phyloP scores from a whole-genome alignment of 2,329 filamentous ascomycete species.

The Dothistroma septosporum region DNA sequence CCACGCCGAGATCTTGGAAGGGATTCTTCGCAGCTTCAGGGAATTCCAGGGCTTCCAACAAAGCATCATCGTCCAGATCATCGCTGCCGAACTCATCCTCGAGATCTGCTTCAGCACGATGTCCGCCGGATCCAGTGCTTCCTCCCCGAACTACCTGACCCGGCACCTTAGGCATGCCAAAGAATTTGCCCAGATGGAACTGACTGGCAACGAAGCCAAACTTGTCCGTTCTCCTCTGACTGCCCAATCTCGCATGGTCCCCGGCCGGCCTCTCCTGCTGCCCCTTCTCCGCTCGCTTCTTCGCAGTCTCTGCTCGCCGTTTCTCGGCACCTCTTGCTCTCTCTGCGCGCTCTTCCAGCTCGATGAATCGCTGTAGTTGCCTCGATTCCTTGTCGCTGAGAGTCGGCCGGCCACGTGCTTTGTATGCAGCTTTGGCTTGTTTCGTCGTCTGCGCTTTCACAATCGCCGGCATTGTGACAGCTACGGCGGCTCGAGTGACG shows the following conservation, averaged over 20 bases:
- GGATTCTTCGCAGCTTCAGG: not conserved
- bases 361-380: conserved; percentile 32
- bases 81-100: conserved; percentile 25
- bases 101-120: not conserved
- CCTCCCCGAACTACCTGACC: not conserved
- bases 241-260: conserved; percentile 25
- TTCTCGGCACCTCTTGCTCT: conserved; percentile 33
- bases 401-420: conserved; percentile 30
- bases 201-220: conserved; percentile 37
- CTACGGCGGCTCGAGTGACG: not conserved
- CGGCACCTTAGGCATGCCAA: conserved; percentile 20
- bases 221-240: conserved; percentile 32
- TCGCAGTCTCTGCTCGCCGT: conserved; percentile 28
- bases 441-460: conserved; percentile 32
- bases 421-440: conserved; percentile 37
- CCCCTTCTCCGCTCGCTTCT: conserved; percentile 30
- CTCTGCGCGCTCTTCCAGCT: conserved; percentile 35
- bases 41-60: conserved; percentile 24
- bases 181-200: conserved; percentile 35
- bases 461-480: conserved; percentile 17
- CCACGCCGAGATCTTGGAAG: not conserved
- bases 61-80: conserved; percentile 32
- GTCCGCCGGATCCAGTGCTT: not conserved
- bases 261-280: conserved; percentile 19
- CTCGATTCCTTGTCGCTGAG: conserved; percentile 32